Evolutionary conservation across 371 early-diverging fungal species (phyloP).

Genomic region (Ordospora pajunii): DNA sequence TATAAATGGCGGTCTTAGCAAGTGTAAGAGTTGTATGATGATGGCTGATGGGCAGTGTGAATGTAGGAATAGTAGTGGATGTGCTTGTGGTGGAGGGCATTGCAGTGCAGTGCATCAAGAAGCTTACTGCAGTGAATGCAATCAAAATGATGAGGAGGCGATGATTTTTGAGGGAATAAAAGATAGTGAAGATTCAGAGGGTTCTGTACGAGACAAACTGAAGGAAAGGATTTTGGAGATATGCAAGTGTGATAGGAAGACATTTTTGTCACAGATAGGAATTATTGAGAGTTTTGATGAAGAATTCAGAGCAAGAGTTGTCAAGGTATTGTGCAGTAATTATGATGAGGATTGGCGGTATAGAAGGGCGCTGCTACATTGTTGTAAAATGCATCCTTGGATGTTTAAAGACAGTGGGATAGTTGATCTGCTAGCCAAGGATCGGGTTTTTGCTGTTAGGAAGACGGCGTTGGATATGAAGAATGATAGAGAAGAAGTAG

Average conservation of each 20-base stretch:
- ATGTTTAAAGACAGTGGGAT: neutral
- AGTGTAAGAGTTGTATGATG: neutral
- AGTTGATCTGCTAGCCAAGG: conserved; percentile 8
- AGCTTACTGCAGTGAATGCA: too few species aligned
- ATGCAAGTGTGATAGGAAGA: neutral
- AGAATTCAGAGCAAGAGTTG: neutral
- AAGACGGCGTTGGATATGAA: conserved; percentile 3
- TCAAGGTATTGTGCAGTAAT: conserved; percentile 3
- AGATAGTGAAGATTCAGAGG: neutral
- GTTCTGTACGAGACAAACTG: neutral
- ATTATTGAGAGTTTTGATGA: neutral
- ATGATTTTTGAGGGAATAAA: neutral
- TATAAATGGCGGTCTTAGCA: neutral
- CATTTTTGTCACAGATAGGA: neutral
- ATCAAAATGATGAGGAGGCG: neutral
- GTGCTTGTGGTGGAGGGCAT: too few species aligned
- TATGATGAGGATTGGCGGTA: conserved; percentile 35
- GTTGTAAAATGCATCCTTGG: neutral
- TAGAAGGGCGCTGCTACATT: conserved; percentile 13
- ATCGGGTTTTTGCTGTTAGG: conserved; percentile 25
- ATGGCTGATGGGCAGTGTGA: too few species aligned
- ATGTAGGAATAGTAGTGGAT: too few species aligned
- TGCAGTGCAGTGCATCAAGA: too few species aligned
- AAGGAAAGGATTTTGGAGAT: neutral
- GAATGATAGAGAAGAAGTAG: neutral